Evolutionary conservation across 2,329 filamentous ascomycete species (phyloP).

Genomic region (Aspergillus texensis): DNA sequence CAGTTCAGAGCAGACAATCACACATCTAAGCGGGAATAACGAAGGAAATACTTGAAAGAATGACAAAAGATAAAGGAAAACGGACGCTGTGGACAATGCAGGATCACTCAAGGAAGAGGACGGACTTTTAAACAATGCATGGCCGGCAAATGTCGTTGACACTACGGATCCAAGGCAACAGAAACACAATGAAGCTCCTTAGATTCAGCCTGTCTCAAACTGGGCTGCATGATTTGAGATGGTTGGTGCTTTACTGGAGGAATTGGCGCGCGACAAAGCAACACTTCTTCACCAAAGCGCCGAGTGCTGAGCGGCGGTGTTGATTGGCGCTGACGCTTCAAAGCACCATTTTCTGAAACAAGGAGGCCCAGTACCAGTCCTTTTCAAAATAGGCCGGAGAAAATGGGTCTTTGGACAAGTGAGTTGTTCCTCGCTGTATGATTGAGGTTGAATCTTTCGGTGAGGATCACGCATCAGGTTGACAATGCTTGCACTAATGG

Average conservation of each 20-base stretch:
- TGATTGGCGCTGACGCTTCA: conserved; percentile 12
- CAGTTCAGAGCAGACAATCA: conserved; percentile 4
- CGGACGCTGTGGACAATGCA: not conserved
- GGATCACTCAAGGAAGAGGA: not conserved
- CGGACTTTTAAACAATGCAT: conserved; percentile 4
- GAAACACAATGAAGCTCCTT: not conserved
- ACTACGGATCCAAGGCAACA: not conserved
- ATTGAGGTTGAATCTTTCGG: not conserved
- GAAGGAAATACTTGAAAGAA: conserved; percentile 7
- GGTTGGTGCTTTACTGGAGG: conserved; percentile 15
- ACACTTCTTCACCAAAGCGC: not conserved
- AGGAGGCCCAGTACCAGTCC: not conserved
- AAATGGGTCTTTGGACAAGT: not conserved
- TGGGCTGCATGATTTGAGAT: not conserved
- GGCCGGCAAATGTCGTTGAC: not conserved
- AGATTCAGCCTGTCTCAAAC: not conserved
- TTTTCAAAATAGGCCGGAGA: not conserved
- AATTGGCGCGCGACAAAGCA: conserved; percentile 23
- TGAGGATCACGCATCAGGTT: no score
- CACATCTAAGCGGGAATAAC: not conserved
- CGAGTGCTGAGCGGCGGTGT: not conserved
- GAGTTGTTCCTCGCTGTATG: not conserved
- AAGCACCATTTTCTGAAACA: conserved; percentile 13
- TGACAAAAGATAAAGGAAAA: not conserved
- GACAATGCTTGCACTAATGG: no score